Evolutionary conservation across 2,329 filamentous ascomycete species (phyloP).

Genomic region (Aspergillus chevalieri): DNA sequence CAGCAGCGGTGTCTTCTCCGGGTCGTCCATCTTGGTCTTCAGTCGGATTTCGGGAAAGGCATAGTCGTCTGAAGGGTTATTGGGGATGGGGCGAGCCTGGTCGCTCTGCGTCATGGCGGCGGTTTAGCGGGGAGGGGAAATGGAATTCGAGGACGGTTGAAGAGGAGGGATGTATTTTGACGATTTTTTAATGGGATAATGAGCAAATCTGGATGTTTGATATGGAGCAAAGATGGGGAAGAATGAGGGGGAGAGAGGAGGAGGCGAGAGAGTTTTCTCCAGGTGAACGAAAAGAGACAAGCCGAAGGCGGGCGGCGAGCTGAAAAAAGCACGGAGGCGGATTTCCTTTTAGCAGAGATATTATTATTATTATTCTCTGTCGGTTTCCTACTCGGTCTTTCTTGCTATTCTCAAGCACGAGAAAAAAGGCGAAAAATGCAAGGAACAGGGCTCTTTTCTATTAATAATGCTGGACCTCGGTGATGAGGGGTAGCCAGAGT

Average conservation of each 20-base stretch:
- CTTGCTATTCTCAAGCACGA: no score
- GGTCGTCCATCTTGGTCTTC: constrained; percentile 42
- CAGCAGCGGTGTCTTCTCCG: constrained; percentile 43
- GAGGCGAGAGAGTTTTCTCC: not conserved
- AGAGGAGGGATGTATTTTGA: not conserved
- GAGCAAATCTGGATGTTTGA: not conserved
- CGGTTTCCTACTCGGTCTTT: no score
- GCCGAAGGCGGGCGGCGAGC: constrained; percentile 4
- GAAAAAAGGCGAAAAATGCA: no score
- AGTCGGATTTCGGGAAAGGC: constrained; percentile 40
- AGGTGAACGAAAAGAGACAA: not conserved
- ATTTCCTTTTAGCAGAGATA: no score
- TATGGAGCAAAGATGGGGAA: not conserved
- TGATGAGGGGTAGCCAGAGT: no score
- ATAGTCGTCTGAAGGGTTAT: constrained; percentile 31
- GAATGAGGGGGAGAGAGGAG: not conserved
- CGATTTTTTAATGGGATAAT: not conserved
- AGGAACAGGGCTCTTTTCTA: no score
- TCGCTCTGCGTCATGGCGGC: constrained; percentile 27
- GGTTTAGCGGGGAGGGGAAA: constrained; percentile 1
- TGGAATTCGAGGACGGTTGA: not conserved
- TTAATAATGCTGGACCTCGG: no score
- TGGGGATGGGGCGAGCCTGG: constrained; percentile 17
- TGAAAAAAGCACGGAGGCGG: not conserved
- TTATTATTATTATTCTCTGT: no score